Evolutionary conservation across 2,329 filamentous ascomycete genomes (phyloP).

Genomic region (Calonectria hongkongensis): DNA sequence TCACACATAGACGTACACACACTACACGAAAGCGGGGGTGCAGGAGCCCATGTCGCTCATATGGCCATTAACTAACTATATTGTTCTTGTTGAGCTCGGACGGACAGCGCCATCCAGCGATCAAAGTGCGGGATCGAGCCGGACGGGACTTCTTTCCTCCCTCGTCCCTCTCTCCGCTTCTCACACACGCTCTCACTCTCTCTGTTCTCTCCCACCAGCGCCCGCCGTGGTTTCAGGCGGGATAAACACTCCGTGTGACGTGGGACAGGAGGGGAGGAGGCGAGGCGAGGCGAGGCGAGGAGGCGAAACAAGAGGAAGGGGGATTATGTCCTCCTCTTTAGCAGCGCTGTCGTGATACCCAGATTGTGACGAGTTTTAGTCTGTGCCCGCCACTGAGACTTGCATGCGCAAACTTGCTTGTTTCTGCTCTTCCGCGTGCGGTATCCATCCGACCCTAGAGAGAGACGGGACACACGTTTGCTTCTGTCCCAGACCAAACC

Average conservation of each 20-base stretch:
- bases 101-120: slow-evolving; percentile 14
- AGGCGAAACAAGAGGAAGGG: background rate
- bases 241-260: slow-evolving; percentile 8
- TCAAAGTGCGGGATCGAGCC: background rate
- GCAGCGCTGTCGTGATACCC: slow-evolving; percentile 6
- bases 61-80: slow-evolving; percentile 2
- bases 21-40: background rate
- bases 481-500: no score
- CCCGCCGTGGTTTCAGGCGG: slow-evolving; percentile 5
- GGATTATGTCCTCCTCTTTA: background rate
- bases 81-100: slow-evolving; percentile 13
- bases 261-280: background rate
- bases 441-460: background rate
- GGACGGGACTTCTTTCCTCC: background rate
- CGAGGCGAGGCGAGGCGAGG: no score
- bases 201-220: background rate
- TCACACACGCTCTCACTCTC: background rate
- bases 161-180: background rate
- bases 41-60: slow-evolving; percentile 7
- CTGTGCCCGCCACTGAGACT: slow-evolving; percentile 17
- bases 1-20: background rate
- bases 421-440: background rate
- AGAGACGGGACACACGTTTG: background rate
- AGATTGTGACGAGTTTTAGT: slow-evolving; percentile 17
- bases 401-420: slow-evolving; percentile 1